A percentile compares a stretch with the other conserved stretches of the same genome.
These are phyloP conservation scores for Vicia faba DNA, from an alignment of 306 rosid species.

Conservation along the genomic window DNA sequence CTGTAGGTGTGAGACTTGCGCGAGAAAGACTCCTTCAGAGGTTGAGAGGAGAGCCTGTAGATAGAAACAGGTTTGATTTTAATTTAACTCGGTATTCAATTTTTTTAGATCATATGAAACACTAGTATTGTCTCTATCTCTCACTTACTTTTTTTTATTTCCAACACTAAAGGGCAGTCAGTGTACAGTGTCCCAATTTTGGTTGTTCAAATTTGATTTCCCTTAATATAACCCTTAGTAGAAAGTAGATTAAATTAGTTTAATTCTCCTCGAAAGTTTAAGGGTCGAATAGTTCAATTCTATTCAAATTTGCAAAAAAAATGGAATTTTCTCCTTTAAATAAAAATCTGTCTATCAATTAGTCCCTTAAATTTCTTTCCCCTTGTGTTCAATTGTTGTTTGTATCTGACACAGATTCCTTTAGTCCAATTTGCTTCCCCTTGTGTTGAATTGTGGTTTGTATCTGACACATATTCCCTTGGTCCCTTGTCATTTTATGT, in stretches of 20 bases:
- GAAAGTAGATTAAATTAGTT: background rate
- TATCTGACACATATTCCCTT: too few relatives aligned
- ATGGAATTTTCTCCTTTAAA: background rate
- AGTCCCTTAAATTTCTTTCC: background rate
- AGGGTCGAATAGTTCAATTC: background rate
- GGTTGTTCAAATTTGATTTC: too few relatives aligned
- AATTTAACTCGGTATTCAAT: background rate
- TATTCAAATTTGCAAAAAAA: background rate
- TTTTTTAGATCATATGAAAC: too few relatives aligned
- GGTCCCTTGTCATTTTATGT: background rate
- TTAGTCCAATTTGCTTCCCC: too few relatives aligned
- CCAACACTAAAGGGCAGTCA: too few relatives aligned
- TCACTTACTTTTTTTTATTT: too few relatives aligned
- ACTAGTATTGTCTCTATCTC: too few relatives aligned
- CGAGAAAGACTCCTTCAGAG: constrained; percentile 85
- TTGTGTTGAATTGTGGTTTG: too few relatives aligned
- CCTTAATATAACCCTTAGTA: too few relatives aligned
- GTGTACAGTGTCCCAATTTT: too few relatives aligned
- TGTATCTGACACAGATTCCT: background rate
- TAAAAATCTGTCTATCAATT: background rate
- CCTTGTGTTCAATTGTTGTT: background rate
- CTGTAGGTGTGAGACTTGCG: constrained; percentile 77
- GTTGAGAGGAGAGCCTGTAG: constrained; percentile 68
- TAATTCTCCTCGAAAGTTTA: background rate
- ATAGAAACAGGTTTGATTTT: constrained; percentile 59